Conservation (phyloP, 2,329 filamentous ascomycete species). For the Penicillium sp. region DNA sequence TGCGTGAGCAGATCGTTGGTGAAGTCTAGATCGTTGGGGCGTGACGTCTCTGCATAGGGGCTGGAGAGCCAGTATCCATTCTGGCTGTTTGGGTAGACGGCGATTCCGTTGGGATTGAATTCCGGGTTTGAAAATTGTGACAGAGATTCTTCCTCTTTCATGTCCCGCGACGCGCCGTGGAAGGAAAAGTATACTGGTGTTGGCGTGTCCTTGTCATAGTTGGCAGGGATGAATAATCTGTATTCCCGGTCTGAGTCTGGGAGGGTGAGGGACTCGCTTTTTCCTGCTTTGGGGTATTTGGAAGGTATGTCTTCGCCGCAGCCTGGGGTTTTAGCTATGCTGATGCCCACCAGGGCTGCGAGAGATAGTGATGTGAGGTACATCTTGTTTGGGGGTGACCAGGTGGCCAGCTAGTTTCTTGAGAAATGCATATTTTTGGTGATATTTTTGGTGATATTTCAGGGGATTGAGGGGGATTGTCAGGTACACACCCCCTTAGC, state of each 20-base stretch:
- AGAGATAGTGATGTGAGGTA: constrained; percentile 6
- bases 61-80: constrained; percentile 36
- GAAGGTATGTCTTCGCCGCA: constrained; percentile 22
- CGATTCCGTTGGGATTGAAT: constrained; percentile 47
- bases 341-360: constrained; percentile 5
- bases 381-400: not conserved
- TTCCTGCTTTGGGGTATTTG: constrained; percentile 19
- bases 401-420: not conserved
- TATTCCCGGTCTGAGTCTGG: constrained; percentile 24
- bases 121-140: constrained; percentile 49
- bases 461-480: not conserved
- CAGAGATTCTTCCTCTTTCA: constrained; percentile 42
- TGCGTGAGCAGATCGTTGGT: constrained; percentile 45
- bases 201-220: constrained; percentile 40
- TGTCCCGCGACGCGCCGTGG: constrained; percentile 45
- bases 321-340: constrained; percentile 13
- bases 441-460: not conserved
- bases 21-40: constrained; percentile 48
- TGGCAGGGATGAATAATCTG: constrained; percentile 26
- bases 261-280: constrained; percentile 11
- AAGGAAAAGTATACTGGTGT: constrained; percentile 51
- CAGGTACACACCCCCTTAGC: not conserved
- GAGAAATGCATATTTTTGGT: not conserved
- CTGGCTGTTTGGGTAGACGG: constrained; percentile 50
- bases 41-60: constrained; percentile 31